Base-by-base conservation (phyloP, 768 basidiomycete genomes). In the Botryobasidium botryosum region DNA sequence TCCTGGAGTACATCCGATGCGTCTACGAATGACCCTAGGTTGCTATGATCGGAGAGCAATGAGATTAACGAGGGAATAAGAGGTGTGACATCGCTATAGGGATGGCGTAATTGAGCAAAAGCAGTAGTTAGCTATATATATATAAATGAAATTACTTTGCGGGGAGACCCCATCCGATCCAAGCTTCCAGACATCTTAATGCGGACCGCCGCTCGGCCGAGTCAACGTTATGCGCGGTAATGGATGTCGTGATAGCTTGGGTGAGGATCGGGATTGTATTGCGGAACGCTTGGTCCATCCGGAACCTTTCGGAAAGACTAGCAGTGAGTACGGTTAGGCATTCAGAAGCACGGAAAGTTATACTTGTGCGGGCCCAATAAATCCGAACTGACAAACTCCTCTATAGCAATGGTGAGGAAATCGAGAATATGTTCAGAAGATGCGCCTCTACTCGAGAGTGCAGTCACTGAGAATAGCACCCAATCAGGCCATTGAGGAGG, bases 351-450 rank as follows among this genome's bases (percentile, higher is more conserved):
- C 32, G 32, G 32, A 33, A 12, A 33, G 17, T 17, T 13, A 13
- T 21, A 39, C 37, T 20, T 13, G 37, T 20, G 73, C 31, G 74
- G 53, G 4, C 77, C 75, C 28, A 85, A 56, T 43, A 92, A 62
- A 59, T 87, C 85, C 12, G 37, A 39, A 12, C 37, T 39, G 13
- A 20, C 13, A 12, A 24, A 12, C 37, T 94, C 88, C 54, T 91
- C 85, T 2, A 84, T 83, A 0, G 75, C 81, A 35, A 91, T 88
- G 13, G 76, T 70, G 31, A 90, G 65, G 57, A 84, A 83, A 50
- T 85, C 80, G 33, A 83, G 70, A 12, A 81, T 60, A 41, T 69
- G 58, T 49, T 79, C 77, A 1, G 70, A 62, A 1, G 73, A 59
- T 1, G 74, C 72, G 10, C 79, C 76, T 5, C 67, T 65, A 10